phyloP scores from a whole-genome alignment of 768 basidiomycete species.

The Tulasnella sp. region DNA sequence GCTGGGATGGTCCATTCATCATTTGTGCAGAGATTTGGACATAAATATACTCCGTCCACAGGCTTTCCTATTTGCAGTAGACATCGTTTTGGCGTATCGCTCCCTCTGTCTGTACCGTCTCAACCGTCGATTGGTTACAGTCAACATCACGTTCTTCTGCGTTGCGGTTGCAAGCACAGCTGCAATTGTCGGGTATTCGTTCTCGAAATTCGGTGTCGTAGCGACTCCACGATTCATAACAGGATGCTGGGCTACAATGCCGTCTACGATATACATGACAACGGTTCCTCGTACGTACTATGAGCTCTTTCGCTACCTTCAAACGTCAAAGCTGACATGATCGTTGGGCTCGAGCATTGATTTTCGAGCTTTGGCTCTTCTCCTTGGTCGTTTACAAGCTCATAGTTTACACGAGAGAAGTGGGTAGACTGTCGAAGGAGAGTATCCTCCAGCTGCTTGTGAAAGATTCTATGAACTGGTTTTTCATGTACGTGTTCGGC shows the following conservation, averaged over 20 bases:
- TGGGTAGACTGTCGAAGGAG: background rate
- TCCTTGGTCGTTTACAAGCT: background rate
- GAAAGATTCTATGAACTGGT: slow-evolving; percentile 16
- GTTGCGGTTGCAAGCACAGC: background rate
- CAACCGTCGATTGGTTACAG: background rate
- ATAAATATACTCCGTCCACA: background rate
- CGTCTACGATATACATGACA: background rate
- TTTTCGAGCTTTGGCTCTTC: slow-evolving; percentile 18
- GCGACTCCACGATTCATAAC: slow-evolving; percentile 12
- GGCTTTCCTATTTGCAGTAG: slow-evolving; percentile 9
- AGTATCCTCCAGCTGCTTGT: slow-evolving; percentile 5
- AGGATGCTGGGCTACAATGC: slow-evolving; percentile 8
- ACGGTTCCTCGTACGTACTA: background rate
- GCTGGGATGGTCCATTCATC: background rate
- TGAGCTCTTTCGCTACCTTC: background rate
- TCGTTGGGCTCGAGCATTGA: background rate
- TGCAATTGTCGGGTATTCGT: background rate
- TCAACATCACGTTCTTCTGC: slow-evolving; percentile 1
- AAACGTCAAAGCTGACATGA: background rate
- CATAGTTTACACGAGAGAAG: background rate
- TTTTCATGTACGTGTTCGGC: slow-evolving; percentile 4
- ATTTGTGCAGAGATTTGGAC: background rate
- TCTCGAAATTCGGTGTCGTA: background rate
- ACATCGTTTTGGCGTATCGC: slow-evolving; percentile 9
- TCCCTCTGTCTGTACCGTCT: slow-evolving; percentile 13